These are phyloP conservation scores for Sugiyamaella pinicola DNA, from an alignment of 1,139 yeast genomes.

Conservation along the genomic window DNA sequence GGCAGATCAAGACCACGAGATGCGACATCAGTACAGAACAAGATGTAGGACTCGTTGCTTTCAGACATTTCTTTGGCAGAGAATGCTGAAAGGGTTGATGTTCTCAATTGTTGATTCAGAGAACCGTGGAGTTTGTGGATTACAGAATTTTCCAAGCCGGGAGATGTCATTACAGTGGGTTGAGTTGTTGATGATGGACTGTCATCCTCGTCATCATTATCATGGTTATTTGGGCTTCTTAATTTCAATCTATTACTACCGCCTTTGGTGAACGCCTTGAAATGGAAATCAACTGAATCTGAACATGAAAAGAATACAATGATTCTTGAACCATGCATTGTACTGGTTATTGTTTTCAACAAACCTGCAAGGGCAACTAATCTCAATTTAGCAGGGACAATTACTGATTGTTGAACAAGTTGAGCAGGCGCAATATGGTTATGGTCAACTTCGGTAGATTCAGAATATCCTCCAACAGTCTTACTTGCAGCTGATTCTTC, in stretches of 20 bases:
- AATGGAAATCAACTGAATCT: constrained; percentile 93
- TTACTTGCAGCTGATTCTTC: constrained; percentile 21
- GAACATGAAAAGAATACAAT: constrained; percentile 92
- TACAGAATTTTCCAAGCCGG: constrained; percentile 53
- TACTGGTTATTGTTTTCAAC: constrained; percentile 52
- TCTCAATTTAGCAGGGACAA: constrained; percentile 90
- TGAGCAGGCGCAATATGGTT: constrained; percentile 80
- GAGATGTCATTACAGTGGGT: constrained; percentile 55
- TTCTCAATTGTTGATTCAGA: constrained; percentile 76
- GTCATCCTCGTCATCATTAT: constrained; percentile 36
- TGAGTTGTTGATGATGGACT: constrained; percentile 28
- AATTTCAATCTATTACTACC: constrained; percentile 26
- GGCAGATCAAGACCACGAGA: constrained; percentile 90
- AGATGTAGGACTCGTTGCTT: constrained; percentile 55
- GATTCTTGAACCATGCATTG: constrained; percentile 51
- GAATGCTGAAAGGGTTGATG: constrained; percentile 71
- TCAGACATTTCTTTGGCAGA: constrained; percentile 43
- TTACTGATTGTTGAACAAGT: constrained; percentile 70
- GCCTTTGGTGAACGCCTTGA: constrained; percentile 61
- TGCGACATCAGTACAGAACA: constrained; percentile 90
- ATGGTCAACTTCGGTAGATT: constrained; percentile 19
- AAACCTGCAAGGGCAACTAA: constrained; percentile 75
- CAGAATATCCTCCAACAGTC: constrained; percentile 4
- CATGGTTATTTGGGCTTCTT: constrained; percentile 28
- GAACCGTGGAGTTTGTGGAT: constrained; percentile 91